Conservation (phyloP, 1,139 yeast species). For the Hanseniaspora sp. region DNA sequence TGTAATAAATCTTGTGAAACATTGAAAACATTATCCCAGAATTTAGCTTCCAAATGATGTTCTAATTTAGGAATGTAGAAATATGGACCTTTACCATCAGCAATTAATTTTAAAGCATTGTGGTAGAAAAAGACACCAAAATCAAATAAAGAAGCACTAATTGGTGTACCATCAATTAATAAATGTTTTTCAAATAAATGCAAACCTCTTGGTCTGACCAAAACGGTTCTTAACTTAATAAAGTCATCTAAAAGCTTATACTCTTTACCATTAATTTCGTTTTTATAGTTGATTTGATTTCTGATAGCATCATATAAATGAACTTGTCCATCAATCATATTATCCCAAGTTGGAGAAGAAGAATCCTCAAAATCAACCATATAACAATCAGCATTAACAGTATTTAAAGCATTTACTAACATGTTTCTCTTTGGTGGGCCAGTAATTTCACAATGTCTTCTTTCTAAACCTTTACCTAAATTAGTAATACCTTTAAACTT, state of each 20-base stretch:
- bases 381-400: slow-evolving; percentile 69
- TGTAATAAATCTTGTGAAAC: slow-evolving; percentile 58
- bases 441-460: slow-evolving; percentile 73
- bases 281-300: slow-evolving; percentile 46
- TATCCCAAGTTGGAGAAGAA: slow-evolving; percentile 89
- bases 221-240: slow-evolving; percentile 55
- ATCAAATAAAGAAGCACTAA: slow-evolving; percentile 66
- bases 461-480: slow-evolving; percentile 55
- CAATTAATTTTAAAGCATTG: slow-evolving; percentile 48
- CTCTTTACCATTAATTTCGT: slow-evolving; percentile 39
- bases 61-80: slow-evolving; percentile 72
- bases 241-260: slow-evolving; percentile 40
- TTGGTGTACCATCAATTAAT: slow-evolving; percentile 61
- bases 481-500: slow-evolving; percentile 44
- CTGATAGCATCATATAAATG: slow-evolving; percentile 82
- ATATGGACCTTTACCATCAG: slow-evolving; percentile 61
- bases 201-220: slow-evolving; percentile 84
- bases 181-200: slow-evolving; percentile 68
- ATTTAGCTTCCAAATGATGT: slow-evolving; percentile 62
- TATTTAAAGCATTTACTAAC: slow-evolving; percentile 87
- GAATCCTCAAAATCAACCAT: slow-evolving; percentile 96
- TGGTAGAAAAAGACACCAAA: slow-evolving; percentile 67
- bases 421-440: slow-evolving; percentile 86
- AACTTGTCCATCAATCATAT: slow-evolving; percentile 79
- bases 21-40: slow-evolving; percentile 67